Conservation (phyloP, 225 moss, liverwort and hornwort genomes). For the Anthoceros angustus region DNA sequence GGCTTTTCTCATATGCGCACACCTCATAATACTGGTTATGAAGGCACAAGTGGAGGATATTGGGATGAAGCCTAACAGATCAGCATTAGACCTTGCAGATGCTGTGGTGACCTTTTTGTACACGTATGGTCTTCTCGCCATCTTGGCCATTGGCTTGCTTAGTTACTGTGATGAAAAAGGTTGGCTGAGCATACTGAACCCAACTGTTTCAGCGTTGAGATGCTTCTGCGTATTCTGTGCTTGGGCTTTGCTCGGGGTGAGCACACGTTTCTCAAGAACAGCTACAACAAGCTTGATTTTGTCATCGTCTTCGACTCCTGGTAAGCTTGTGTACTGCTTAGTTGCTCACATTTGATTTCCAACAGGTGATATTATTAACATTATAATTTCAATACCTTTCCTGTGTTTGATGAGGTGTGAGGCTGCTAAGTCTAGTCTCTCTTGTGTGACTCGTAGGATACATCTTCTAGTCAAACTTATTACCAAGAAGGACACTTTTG, state of each 20-base stretch:
- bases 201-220: background rate
- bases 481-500: background rate
- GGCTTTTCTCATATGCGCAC: background rate
- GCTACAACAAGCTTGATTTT: constrained; percentile 1
- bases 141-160: background rate
- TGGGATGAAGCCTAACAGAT: background rate
- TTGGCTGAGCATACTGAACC: background rate
- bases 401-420: no score
- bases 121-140: background rate
- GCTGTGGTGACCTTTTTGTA: background rate
- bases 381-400: no score
- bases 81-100: background rate
- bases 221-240: background rate
- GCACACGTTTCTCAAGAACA: background rate
- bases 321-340: background rate
- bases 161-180: background rate
- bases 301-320: background rate
- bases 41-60: background rate
- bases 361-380: no score
- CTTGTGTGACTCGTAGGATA: background rate
- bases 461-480: background rate
- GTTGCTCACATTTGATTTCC: no score
- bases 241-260: background rate
- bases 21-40: background rate
- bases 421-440: background rate